Evolutionary conservation across 192 early-diverging fungal species (phyloP).

Genomic region (Mortierella claussenii): DNA sequence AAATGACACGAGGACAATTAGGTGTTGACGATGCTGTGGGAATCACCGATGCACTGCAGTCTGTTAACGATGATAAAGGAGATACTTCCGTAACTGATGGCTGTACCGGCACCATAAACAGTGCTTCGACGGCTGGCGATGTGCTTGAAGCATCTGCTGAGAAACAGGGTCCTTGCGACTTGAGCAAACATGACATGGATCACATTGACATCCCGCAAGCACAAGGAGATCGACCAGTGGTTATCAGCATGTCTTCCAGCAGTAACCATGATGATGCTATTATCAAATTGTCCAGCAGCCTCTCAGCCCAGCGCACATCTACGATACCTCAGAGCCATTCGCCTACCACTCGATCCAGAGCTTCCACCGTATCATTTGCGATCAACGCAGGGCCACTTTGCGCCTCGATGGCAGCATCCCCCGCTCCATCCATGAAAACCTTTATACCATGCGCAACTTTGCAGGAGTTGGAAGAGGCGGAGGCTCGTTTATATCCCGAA

Average conservation of each 20-base stretch:
- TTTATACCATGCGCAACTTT: conserved; percentile 3
- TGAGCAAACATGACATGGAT: neutral
- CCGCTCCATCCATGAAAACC: neutral
- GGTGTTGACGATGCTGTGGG: too few species aligned
- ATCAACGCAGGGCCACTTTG: neutral
- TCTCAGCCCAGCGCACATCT: conserved; percentile 6
- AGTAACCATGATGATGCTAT: conserved; percentile 10
- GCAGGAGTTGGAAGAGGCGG: conserved; percentile 5
- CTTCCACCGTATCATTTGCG: neutral
- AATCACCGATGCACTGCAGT: too few species aligned
- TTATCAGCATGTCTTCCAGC: neutral
- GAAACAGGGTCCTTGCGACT: too few species aligned
- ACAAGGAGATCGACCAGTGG: conserved; percentile 1
- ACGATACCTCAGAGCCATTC: neutral
- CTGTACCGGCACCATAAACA: too few species aligned
- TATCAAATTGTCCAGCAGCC: conserved; percentile 9
- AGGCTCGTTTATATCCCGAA: neutral
- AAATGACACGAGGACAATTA: too few species aligned
- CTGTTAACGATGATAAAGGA: too few species aligned
- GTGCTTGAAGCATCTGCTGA: too few species aligned
- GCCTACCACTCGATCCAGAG: neutral
- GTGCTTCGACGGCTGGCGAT: too few species aligned
- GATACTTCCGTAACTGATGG: too few species aligned
- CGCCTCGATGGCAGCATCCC: neutral
- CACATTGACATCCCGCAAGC: neutral